Percentiles rank a stretch among this genome's conserved stretches.
These are phyloP conservation scores for Phoenix dactylifera DNA, from an alignment of 176 grass and related monocot genomes.

Conservation along the genomic window DNA sequence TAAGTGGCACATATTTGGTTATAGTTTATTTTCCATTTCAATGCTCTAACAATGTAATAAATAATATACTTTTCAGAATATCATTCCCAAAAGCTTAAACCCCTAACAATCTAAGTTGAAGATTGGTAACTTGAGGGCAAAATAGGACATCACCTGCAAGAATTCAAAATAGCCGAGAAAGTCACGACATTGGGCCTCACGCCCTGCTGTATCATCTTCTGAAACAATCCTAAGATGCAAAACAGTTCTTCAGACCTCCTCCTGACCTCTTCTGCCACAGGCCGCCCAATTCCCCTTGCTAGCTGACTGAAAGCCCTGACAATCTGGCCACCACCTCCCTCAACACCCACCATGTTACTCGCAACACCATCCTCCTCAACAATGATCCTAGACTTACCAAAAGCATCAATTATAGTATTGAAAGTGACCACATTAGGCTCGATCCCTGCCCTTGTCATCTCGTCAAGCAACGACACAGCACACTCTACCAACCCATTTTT, in stretches of 20 bases:
- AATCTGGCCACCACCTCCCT: slow-evolving; percentile 43
- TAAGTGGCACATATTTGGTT: too few species aligned
- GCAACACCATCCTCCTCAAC: slow-evolving; percentile 41
- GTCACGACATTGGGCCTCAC: slow-evolving; percentile 94
- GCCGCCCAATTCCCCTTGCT: slow-evolving; percentile 6
- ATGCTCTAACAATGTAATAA: too few species aligned
- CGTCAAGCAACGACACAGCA: slow-evolving; percentile 83
- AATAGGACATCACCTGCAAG: slow-evolving; percentile 68
- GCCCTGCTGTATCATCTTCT: slow-evolving; percentile 95
- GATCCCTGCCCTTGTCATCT: slow-evolving; percentile 82
- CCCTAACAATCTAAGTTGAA: too few species aligned
- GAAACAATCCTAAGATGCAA: slow-evolving; percentile 94
- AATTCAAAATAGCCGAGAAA: slow-evolving; percentile 96
- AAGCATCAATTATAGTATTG: slow-evolving; percentile 96
- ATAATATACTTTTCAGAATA: too few species aligned
- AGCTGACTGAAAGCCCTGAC: slow-evolving; percentile 39
- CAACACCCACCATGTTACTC: slow-evolving; percentile 27
- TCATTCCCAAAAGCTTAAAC: too few species aligned
- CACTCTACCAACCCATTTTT: slow-evolving; percentile 97
- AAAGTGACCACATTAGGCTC: slow-evolving; percentile 95
- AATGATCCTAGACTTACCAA: slow-evolving; percentile 60
- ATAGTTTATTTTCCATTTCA: too few species aligned
- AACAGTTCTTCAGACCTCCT: slow-evolving; percentile 76
- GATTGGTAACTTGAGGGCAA: slow-evolving; percentile 1
- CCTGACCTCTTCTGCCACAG: slow-evolving; percentile 26